Percentiles rank a stretch among this genome's conserved stretches.
These are phyloP conservation scores for Nannochloris sp. DNA, from an alignment of 139 green algal species.

Conservation along the genomic window DNA sequence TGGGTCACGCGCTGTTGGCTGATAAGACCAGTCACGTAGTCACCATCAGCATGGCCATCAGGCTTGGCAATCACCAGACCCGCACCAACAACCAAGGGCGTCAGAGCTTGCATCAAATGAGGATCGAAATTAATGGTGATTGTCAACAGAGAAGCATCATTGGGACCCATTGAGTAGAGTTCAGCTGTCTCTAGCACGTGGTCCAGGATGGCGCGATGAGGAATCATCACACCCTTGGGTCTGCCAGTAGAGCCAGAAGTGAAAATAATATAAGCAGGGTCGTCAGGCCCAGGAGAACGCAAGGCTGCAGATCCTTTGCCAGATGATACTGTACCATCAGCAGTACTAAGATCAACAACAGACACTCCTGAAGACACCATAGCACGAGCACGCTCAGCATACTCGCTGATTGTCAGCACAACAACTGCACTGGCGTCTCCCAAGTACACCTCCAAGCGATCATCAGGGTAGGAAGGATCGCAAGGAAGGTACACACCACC, in stretches of 20 bases:
- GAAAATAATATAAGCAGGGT: slow-evolving; percentile 51
- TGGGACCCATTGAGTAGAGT: background rate
- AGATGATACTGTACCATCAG: too few relatives aligned
- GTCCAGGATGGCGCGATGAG: slow-evolving; percentile 27
- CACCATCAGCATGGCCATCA: slow-evolving; percentile 7
- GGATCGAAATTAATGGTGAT: too few relatives aligned
- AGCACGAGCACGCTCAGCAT: background rate
- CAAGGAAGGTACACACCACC: background rate
- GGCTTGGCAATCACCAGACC: background rate
- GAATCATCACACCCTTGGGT: slow-evolving; percentile 27
- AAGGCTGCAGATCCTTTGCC: too few relatives aligned
- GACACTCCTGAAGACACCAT: background rate
- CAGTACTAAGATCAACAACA: too few relatives aligned
- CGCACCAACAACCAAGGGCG: background rate
- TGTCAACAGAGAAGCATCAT: background rate
- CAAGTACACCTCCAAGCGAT: background rate
- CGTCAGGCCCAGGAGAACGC: background rate
- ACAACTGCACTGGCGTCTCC: background rate
- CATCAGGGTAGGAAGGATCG: background rate
- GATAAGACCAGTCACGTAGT: slow-evolving; percentile 6
- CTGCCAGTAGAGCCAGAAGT: slow-evolving; percentile 52
- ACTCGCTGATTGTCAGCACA: background rate
- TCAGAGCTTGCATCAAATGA: background rate
- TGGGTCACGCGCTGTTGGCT: background rate
- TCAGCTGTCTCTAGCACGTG: background rate